Evolutionary conservation across 257 asterid species (phyloP).

Genomic region (Petunia secreta): DNA sequence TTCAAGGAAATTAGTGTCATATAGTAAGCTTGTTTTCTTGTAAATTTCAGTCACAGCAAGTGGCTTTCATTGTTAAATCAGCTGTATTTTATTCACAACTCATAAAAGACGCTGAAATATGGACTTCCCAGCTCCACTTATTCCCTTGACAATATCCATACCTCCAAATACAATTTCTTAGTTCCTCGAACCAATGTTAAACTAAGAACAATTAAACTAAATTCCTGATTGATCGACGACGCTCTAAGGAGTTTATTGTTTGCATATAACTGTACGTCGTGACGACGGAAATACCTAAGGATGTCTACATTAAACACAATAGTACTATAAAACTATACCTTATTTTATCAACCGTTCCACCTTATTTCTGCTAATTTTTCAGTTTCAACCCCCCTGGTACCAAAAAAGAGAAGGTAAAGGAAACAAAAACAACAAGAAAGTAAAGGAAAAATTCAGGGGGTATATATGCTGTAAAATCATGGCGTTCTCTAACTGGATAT

Average conservation of each 20-base stretch:
- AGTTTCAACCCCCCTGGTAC: not conserved
- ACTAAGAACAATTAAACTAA: not conserved
- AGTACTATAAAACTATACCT: not conserved
- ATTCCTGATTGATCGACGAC: not conserved
- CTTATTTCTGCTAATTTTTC: not conserved
- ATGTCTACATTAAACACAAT: not conserved
- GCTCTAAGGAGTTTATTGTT: not conserved
- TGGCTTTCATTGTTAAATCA: conserved; percentile 16
- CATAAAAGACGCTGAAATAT: not conserved
- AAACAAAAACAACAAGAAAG: not conserved
- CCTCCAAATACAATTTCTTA: not conserved
- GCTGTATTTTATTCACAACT: not conserved
- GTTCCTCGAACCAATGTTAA: no score
- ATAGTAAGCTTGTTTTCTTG: not conserved
- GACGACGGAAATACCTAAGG: not conserved
- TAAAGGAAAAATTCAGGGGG: not conserved
- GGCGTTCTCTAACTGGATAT: conserved; percentile 52
- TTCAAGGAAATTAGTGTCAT: not conserved
- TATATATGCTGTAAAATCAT: conserved; percentile 27
- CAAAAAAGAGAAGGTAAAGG: not conserved
- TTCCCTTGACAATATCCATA: not conserved
- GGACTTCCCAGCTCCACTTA: not conserved
- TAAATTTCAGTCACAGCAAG: conserved; percentile 21
- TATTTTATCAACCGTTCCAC: not conserved
- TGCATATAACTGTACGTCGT: no score